Evolutionary conservation across 257 asterid genomes (phyloP).

Genomic region (Vinca minor): DNA sequence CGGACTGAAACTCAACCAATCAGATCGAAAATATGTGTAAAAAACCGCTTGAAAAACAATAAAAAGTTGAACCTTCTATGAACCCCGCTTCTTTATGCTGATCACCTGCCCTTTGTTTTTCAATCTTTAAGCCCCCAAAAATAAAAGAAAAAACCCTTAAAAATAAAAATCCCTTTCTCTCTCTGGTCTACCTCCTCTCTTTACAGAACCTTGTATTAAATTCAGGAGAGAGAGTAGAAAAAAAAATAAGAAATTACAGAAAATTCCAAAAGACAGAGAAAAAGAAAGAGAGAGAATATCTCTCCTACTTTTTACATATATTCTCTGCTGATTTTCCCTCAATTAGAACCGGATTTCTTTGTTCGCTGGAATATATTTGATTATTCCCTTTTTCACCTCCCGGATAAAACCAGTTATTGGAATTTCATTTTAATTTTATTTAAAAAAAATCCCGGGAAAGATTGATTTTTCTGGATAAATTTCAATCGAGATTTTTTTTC

Average conservation of each 20-base stretch:
- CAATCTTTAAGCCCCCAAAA: slow-evolving; percentile 2
- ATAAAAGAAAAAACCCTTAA: not conserved
- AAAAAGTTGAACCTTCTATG: slow-evolving; percentile 14
- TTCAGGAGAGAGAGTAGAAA: not conserved
- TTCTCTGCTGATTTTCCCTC: slow-evolving; percentile 36
- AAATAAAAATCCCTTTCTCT: not conserved
- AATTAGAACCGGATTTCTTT: slow-evolving; percentile 31
- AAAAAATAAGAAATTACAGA: not conserved
- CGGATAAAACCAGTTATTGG: slow-evolving; percentile 7
- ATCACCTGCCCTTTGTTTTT: slow-evolving; percentile 34
- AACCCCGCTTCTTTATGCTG: slow-evolving; percentile 44
- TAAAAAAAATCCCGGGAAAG: not conserved
- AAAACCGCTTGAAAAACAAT: slow-evolving; percentile 8
- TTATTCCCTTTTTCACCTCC: not conserved
- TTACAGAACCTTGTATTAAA: slow-evolving; percentile 8
- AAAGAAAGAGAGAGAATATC: slow-evolving; percentile 22
- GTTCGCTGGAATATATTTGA: slow-evolving; percentile 9
- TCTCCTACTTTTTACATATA: slow-evolving; percentile 35
- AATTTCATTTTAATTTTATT: slow-evolving; percentile 4
- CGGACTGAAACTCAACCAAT: no score
- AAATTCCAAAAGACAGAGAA: not conserved
- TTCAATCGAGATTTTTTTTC: slow-evolving; percentile 7
- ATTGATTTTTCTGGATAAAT: slow-evolving; percentile 2
- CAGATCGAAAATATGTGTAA: not conserved
- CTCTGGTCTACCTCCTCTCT: slow-evolving; percentile 10